Evolutionary conservation across 1,139 yeast species (phyloP).

Genomic region (Candida buenavistaensis): DNA sequence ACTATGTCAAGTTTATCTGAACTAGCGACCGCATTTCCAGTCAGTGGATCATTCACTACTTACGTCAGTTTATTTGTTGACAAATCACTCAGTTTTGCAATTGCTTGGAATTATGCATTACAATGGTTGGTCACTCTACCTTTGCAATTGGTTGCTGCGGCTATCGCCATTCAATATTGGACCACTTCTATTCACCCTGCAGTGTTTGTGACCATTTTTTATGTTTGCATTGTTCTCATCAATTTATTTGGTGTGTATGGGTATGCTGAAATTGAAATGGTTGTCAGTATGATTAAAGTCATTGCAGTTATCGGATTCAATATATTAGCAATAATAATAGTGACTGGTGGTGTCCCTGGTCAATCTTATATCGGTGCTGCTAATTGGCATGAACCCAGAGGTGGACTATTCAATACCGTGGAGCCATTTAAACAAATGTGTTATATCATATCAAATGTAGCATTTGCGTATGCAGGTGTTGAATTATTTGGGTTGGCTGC

Average conservation of each 20-base stretch:
- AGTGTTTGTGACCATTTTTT: constrained; percentile 33
- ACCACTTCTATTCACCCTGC: constrained; percentile 26
- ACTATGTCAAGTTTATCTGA: constrained; percentile 39
- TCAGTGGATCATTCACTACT: constrained; percentile 41
- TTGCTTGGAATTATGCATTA: constrained; percentile 44
- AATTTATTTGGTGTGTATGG: constrained; percentile 37
- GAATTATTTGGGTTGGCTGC: constrained; percentile 39
- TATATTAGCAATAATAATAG: constrained; percentile 29
- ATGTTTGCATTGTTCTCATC: constrained; percentile 26
- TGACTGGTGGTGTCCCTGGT: constrained; percentile 34
- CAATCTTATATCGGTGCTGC: constrained; percentile 31
- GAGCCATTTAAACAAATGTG: constrained; percentile 29
- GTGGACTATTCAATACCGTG: constrained; percentile 28
- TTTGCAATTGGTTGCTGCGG: constrained; percentile 40
- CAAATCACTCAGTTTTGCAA: constrained; percentile 39
- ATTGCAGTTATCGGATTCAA: constrained; percentile 34
- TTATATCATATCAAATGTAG: constrained; percentile 23
- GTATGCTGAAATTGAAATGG: constrained; percentile 37
- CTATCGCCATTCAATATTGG: constrained; percentile 36
- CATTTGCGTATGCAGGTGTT: constrained; percentile 27
- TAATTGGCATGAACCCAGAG: constrained; percentile 33
- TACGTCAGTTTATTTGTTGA: constrained; percentile 38
- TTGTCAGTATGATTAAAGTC: constrained; percentile 31
- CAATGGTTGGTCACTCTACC: constrained; percentile 43
- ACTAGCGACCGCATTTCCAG: constrained; percentile 41